phyloP scores from a whole-genome alignment of 2,329 filamentous ascomycete genomes.

The Fusarium pseudonygamai region DNA sequence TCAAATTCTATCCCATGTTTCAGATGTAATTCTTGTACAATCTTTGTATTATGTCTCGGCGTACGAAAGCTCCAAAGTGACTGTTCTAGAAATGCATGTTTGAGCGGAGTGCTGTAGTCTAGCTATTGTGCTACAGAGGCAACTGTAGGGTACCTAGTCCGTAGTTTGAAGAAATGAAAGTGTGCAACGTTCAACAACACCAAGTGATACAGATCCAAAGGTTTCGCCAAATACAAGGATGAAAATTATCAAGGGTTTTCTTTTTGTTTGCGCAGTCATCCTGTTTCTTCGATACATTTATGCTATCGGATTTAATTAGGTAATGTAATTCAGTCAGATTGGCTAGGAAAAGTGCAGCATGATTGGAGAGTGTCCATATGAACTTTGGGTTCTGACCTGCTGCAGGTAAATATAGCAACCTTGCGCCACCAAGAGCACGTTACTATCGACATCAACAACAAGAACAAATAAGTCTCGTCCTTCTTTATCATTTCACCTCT shows the following conservation, averaged over 20 bases:
- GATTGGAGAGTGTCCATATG: not conserved
- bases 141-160: not conserved
- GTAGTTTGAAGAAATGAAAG: not conserved
- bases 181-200: not conserved
- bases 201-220: not conserved
- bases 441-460: too few relatives aligned
- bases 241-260: not conserved
- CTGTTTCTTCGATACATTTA: not conserved
- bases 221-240: not conserved
- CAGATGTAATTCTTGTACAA: not conserved
- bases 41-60: not conserved
- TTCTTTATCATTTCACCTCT: not conserved
- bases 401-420: not conserved
- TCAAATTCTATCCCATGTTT: not conserved
- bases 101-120: not conserved
- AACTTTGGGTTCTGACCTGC: not conserved
- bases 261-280: not conserved
- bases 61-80: not conserved
- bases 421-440: not conserved
- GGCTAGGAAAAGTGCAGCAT: not conserved
- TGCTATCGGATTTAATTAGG: not conserved
- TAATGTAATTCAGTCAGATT: not conserved
- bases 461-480: not conserved
- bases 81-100: not conserved
- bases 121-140: not conserved